Conservation (phyloP, 208 protist species). For the Phytomonas serpens region DNA sequence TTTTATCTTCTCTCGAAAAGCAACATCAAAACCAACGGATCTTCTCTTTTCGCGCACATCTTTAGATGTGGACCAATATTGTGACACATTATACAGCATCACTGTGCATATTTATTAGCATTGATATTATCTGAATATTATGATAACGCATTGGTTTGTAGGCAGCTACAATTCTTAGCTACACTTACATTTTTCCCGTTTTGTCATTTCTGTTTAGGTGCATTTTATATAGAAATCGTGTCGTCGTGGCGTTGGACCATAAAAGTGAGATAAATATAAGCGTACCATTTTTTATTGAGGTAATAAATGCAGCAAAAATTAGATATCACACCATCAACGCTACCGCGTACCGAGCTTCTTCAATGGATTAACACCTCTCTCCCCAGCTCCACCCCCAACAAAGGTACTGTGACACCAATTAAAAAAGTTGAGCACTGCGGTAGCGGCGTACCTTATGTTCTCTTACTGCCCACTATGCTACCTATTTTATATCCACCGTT, state of each 20-base stretch:
- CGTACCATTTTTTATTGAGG: background rate
- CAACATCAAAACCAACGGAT: background rate
- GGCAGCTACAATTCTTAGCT: background rate
- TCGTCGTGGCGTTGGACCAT: constrained; percentile 3
- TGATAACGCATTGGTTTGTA: background rate
- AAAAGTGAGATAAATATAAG: background rate
- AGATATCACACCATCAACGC: constrained; percentile 40
- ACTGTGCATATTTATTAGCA: background rate
- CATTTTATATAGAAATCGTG: constrained; percentile 4
- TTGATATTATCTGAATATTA: background rate
- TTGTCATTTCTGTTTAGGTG: constrained; percentile 4
- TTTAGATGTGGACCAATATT: background rate
- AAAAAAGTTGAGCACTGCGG: constrained; percentile 79
- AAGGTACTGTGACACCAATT: constrained; percentile 23
- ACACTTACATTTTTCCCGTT: background rate
- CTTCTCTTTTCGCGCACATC: background rate
- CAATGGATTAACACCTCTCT: constrained; percentile 64
- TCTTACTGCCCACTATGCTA: constrained; percentile 90
- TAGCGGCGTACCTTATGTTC: constrained; percentile 87
- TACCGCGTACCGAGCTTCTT: constrained; percentile 60
- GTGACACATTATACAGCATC: background rate
- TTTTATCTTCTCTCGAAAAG: background rate
- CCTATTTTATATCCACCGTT: constrained; percentile 70
- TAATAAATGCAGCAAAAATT: constrained; percentile 28
- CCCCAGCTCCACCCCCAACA: constrained; percentile 25